These are phyloP conservation scores for Ceratobasidium sp. DNA, from an alignment of 1,284 basidiomycete genomes.

Conservation along the genomic window DNA sequence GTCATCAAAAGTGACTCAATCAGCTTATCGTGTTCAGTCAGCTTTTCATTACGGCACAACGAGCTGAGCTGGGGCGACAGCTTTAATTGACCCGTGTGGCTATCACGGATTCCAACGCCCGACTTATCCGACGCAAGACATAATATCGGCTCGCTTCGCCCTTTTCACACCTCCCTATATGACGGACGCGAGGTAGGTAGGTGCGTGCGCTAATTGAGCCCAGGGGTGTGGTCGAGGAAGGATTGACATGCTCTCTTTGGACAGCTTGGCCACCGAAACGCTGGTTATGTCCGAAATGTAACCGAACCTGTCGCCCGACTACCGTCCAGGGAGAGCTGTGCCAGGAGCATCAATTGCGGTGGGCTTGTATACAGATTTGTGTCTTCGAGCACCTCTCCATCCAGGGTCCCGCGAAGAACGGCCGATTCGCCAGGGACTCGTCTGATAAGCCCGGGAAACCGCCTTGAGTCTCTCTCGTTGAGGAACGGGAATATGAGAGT, in stretches of 20 bases:
- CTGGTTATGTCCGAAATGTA: constrained; percentile 39
- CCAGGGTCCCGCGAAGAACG: constrained; percentile 8
- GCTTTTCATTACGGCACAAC: constrained; percentile 3
- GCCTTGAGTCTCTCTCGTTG: background rate
- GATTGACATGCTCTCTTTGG: constrained; percentile 39
- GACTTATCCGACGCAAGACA: constrained; percentile 15
- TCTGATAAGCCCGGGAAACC: constrained; percentile 30
- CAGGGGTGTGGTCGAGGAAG: constrained; percentile 28
- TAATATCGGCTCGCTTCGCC: constrained; percentile 21
- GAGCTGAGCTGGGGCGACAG: background rate
- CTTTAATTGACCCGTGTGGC: background rate
- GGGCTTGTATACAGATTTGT: background rate
- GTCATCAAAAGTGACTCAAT: constrained; percentile 29
- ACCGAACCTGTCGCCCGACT: constrained; percentile 26
- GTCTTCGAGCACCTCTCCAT: constrained; percentile 6
- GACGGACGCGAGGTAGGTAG: constrained; percentile 25
- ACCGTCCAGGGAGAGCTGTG: constrained; percentile 7
- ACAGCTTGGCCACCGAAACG: constrained; percentile 33
- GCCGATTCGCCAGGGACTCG: background rate
- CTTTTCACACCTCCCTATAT: constrained; percentile 22
- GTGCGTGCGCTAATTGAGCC: constrained; percentile 25
- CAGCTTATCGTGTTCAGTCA: background rate
- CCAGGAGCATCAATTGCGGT: constrained; percentile 27
- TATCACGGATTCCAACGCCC: constrained; percentile 1
- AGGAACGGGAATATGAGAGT: background rate